Evolutionary conservation across 306 rosid genomes (phyloP), one percentile per base, ranked within the genome.

Genomic region (Casuarina equisetifolia): DNA sequence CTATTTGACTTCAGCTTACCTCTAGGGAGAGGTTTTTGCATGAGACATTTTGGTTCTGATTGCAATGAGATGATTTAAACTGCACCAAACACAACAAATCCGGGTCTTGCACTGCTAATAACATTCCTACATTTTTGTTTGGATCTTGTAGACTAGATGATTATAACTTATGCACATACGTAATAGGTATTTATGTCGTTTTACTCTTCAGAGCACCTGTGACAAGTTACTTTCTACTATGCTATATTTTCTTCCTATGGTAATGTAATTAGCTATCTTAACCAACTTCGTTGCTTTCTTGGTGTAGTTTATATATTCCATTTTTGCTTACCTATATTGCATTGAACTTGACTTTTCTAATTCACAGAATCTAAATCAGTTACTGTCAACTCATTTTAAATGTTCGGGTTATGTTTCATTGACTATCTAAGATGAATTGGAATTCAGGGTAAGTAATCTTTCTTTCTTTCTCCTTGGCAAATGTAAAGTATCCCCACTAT

Each of bases 101-200:
- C 43, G 35, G 43, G 67, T 61, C 40, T 32, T 35, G 13, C 13
- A 8, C 67, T 61, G 67, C 67, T 15, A 61, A 32, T 2, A 32
- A 61, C 16, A 19, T 61, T 35, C 68, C 68, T 35, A 49, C 35
- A 15, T 55, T 40, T 54, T 57, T 42, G 35, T 4, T 36, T 20
- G 15, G 36, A 73, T 62, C 12, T 35, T 7, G 9, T 48, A 50
- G 66, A 38, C 71, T 19, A 66, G 64, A 64, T 58, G 63, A 25
- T 66, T 25, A 67, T 62, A 38, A 45, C 49, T 45, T 46, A 15
- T 10, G 32, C 38, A 38, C 10, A 36, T 32, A 50, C 3, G 25
- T 64, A 55, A 48, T 25, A 73, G 25, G 44, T 51, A 72, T 5
- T 25, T 12, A n/a, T 71, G 45, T 73, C 20, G 45, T n/a, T 73